Evolutionary conservation across 805 yeast genomes (phyloP).

Genomic region (Candida coquimbonensis): DNA sequence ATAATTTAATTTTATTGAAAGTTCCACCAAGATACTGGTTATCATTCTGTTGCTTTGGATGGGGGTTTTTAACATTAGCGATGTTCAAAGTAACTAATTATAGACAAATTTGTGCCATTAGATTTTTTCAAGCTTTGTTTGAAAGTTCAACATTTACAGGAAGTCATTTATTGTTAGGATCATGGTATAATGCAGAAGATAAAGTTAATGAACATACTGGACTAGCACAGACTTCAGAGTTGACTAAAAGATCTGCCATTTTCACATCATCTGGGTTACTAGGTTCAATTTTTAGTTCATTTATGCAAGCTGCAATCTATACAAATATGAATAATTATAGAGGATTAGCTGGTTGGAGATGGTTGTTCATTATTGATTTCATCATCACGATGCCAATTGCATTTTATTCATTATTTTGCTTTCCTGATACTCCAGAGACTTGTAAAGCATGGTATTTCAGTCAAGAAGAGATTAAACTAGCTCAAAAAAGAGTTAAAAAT

Average conservation of each 20-base stretch:
- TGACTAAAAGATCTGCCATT: conserved; percentile 45
- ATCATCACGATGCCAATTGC: conserved; percentile 51
- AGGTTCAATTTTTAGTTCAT: conserved; percentile 48
- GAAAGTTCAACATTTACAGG: conserved; percentile 54
- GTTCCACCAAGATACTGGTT: conserved; percentile 54
- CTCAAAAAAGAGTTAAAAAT: conserved; percentile 36
- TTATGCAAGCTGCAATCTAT: conserved; percentile 52
- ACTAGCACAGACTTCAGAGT: conserved; percentile 28
- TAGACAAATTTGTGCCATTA: conserved; percentile 44
- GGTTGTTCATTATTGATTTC: conserved; percentile 62
- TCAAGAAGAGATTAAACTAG: conserved; percentile 34
- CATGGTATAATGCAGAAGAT: conserved; percentile 41
- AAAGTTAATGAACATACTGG: conserved; percentile 18
- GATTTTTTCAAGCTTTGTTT: conserved; percentile 56
- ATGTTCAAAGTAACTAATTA: conserved; percentile 41
- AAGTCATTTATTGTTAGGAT: conserved; percentile 45
- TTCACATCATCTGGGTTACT: conserved; percentile 48
- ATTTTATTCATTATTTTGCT: conserved; percentile 46
- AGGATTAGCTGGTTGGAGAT: conserved; percentile 55
- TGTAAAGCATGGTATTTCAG: conserved; percentile 34
- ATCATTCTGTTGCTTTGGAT: conserved; percentile 43
- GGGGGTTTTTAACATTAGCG: conserved; percentile 52
- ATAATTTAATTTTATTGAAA: conserved; percentile 44
- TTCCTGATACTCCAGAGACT: conserved; percentile 54
- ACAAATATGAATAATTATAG: conserved; percentile 31